These are phyloP conservation scores for Lecanicillium sp. DNA, from an alignment of 2,329 filamentous ascomycete species.

Conservation along the genomic window DNA sequence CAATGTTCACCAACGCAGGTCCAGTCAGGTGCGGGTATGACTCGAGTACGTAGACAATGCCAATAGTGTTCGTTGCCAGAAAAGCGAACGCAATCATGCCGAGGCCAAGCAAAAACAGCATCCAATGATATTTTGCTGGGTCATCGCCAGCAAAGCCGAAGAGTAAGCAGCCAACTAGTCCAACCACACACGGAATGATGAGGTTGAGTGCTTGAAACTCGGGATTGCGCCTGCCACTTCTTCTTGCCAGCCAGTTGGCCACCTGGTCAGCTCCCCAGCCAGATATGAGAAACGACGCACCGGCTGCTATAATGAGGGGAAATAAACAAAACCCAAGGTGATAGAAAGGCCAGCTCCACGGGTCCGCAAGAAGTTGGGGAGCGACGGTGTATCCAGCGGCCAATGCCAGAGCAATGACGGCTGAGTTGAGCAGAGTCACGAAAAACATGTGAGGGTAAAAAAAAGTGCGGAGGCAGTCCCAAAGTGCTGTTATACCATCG, in stretches of 20 bases:
- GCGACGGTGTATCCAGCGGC: conserved; percentile 14
- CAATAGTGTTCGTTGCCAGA: conserved; percentile 17
- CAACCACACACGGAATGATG: conserved; percentile 19
- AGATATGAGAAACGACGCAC: conserved; percentile 16
- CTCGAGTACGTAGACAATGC: conserved; percentile 24
- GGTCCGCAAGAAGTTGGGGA: conserved; percentile 17
- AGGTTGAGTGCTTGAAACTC: conserved; percentile 24
- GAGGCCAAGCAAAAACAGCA: conserved; percentile 16
- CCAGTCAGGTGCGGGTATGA: conserved; percentile 19
- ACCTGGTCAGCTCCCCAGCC: conserved; percentile 21
- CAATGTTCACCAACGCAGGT: conserved; percentile 24
- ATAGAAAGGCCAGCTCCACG: conserved; percentile 20
- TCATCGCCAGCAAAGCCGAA: conserved; percentile 21
- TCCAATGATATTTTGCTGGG: conserved; percentile 16
- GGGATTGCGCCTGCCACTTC: conserved; percentile 20
- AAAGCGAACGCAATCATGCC: conserved; percentile 21
- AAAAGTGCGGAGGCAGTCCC: conserved; percentile 20
- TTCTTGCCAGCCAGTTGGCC: conserved; percentile 19
- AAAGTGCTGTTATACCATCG: conserved; percentile 14
- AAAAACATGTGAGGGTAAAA: conserved; percentile 25
- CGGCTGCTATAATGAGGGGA: conserved; percentile 13
- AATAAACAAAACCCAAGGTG: conserved; percentile 19
- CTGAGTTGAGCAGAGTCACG: conserved; percentile 20
- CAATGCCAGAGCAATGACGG: conserved; percentile 20
- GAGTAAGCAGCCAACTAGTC: conserved; percentile 20